A percentile compares a stretch with the other conserved stretches of the same genome.
These are phyloP conservation scores for Talaromyces adpressus DNA, from an alignment of 495 filamentous ascomycete species.

Conservation along the genomic window DNA sequence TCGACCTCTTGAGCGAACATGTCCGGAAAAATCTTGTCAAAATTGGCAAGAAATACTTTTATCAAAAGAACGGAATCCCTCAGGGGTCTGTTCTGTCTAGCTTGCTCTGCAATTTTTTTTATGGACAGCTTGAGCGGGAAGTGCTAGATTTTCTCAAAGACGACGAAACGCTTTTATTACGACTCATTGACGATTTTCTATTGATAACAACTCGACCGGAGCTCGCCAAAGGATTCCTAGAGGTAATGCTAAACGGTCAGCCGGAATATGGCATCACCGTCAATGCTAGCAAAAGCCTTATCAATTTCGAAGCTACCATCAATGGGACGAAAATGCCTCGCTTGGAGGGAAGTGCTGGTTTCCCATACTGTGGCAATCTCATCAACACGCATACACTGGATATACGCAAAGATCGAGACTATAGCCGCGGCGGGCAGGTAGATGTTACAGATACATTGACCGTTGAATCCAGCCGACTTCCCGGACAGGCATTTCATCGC, in stretches of 20 bases:
- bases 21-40: slow-evolving; percentile 77
- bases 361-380: slow-evolving; percentile 81
- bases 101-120: slow-evolving; percentile 89
- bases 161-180: slow-evolving; percentile 59
- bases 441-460: slow-evolving; percentile 58
- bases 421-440: slow-evolving; percentile 32
- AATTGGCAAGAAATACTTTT: slow-evolving; percentile 82
- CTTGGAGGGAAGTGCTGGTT: slow-evolving; percentile 37
- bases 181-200: slow-evolving; percentile 88
- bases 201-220: slow-evolving; percentile 64
- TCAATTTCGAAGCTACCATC: slow-evolving; percentile 69
- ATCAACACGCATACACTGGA: slow-evolving; percentile 75
- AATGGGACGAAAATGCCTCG: slow-evolving; percentile 47
- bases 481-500: slow-evolving; percentile 68
- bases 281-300: slow-evolving; percentile 71
- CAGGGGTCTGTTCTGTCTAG: slow-evolving; percentile 87
- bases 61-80: slow-evolving; percentile 83
- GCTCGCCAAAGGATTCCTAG: slow-evolving; percentile 63
- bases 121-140: slow-evolving; percentile 71
- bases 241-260: slow-evolving; percentile 71
- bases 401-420: slow-evolving; percentile 52
- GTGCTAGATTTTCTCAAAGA: slow-evolving; percentile 58
- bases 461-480: slow-evolving; percentile 60
- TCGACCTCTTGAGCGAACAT: slow-evolving; percentile 68
- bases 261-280: slow-evolving; percentile 74